Base-by-base conservation (phyloP, 352 stramenopile species). In the Plasmopara halstedii region DNA sequence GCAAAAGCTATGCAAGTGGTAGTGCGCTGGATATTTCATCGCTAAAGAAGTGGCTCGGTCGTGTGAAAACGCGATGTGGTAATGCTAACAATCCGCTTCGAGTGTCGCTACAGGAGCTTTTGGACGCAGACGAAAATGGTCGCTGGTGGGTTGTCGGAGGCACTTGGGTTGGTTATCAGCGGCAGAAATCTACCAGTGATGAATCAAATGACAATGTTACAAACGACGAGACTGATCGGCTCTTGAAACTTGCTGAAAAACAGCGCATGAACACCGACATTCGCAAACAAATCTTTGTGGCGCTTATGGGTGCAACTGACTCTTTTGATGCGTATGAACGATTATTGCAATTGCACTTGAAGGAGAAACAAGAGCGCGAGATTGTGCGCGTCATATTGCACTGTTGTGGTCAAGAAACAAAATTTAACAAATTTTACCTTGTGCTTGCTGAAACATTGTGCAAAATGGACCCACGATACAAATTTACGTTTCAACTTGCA, bases 251-350 rank as follows among this genome's bases (percentile, higher is more conserved):
- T 19, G 95, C 95, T 25, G 78, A 93, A 18, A 97, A 97, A 61
- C 90, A 97, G 63, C 88, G 93, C 51, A 98, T 99, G 95, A 98
- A 98, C 58, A 98, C 94, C 21, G 77, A 98, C 52, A 70, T 95
- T 20, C 88, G 94, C 34, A 84, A 94, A 50, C 82, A 93, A 29
- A 97, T 98, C 44, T 98, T 98, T 59, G 96, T 96, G 43, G 95
- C 96, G 21, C 90, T 99, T 55, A 98, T 99, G 91, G 88, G 87
- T 20, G 92, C 85, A 14, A 72, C 80, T 18, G 96, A 98, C 62
- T 97, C 81, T 49, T 75, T 98, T 36, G 95, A 98, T 64, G 91
- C 94, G 1, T 97, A 98, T 59, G 94, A 98, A 58, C 94, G 96
- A 21, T 67, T 99, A 34, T 58, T 96, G 42, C 71, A 95, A 47